A percentile compares a stretch with the other conserved stretches of the same genome.
Evolutionary conservation across 108 stramenopile genomes (phyloP).

Genomic region (Bacterosira constricta): DNA sequence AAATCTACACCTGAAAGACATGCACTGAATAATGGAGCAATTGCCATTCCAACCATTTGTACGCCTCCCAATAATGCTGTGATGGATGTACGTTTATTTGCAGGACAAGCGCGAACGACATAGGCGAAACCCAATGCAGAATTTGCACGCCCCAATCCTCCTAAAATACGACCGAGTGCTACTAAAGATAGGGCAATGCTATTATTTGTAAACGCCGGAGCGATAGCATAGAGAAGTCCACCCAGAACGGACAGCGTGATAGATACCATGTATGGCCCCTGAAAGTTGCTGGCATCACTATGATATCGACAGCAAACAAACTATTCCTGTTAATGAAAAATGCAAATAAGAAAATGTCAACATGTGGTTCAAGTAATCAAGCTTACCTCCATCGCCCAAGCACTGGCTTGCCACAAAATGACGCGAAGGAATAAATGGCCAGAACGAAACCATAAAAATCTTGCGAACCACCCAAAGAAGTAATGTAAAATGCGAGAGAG

Average conservation of each 20-base stretch:
- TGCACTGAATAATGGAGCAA: conserved; percentile 63
- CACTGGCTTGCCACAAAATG: conserved; percentile 74
- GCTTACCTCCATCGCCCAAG: conserved; percentile 58
- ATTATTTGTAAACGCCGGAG: conserved; percentile 26
- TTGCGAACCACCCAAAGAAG: conserved; percentile 60
- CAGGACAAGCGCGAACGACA: conserved; percentile 54
- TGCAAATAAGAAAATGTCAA: not conserved
- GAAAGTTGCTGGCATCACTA: conserved; percentile 53
- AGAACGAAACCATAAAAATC: conserved; percentile 68
- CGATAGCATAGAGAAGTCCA: conserved; percentile 63
- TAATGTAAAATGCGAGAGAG: conserved; percentile 77
- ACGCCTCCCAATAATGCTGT: conserved; percentile 58
- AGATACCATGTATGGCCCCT: conserved; percentile 55
- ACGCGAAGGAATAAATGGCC: conserved; percentile 61
- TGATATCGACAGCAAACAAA: conserved; percentile 5
- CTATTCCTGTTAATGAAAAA: not conserved
- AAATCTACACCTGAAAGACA: conserved; percentile 54
- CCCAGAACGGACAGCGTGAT: conserved; percentile 54
- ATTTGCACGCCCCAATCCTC: conserved; percentile 71
- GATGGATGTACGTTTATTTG: conserved; percentile 54
- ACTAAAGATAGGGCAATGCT: conserved; percentile 45
- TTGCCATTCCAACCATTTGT: conserved; percentile 70
- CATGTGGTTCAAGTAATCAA: not conserved
- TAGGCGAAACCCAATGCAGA: conserved; percentile 72
- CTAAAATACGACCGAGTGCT: conserved; percentile 59